A percentile compares a stretch with the other conserved stretches of the same genome.
phyloP scores from a whole-genome alignment of 768 basidiomycete genomes.

The Stropharia rugosoannulata region DNA sequence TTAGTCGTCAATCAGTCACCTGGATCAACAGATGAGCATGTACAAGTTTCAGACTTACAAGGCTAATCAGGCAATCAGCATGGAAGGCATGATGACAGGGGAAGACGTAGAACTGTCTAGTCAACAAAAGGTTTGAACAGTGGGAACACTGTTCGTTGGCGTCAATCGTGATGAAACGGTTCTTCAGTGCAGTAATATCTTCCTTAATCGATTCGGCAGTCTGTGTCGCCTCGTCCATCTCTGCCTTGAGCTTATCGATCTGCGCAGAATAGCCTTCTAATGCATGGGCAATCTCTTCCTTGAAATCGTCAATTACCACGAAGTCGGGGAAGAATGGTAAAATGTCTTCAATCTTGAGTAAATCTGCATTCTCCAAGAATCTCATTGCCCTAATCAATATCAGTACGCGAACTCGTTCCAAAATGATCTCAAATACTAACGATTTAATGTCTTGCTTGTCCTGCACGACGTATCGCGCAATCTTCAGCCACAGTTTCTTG shows the following conservation, averaged over 20 bases:
- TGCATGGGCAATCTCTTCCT: constrained; percentile 96
- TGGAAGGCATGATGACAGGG: constrained; percentile 98
- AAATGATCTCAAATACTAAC: constrained; percentile 55
- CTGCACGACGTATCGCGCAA: constrained; percentile 97
- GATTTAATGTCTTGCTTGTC: constrained; percentile 98
- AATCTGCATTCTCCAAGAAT: constrained; percentile 90
- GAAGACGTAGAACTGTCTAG: constrained; percentile 96
- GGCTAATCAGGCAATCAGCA: constrained; percentile 91
- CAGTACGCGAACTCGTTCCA: not conserved
- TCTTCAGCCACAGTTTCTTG: constrained; percentile 97
- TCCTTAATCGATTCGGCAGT: constrained; percentile 92
- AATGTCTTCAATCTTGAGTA: constrained; percentile 98
- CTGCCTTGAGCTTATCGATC: constrained; percentile 84
- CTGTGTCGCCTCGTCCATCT: constrained; percentile 95
- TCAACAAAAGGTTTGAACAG: constrained; percentile 75
- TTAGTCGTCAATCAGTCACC: constrained; percentile 9
- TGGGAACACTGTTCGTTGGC: constrained; percentile 82
- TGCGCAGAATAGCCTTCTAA: constrained; percentile 92
- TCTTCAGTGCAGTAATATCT: constrained; percentile 82
- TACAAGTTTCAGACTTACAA: constrained; percentile 55
- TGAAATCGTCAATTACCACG: constrained; percentile 98
- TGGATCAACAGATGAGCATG: not conserved
- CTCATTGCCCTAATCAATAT: constrained; percentile 77
- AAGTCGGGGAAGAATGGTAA: constrained; percentile 99
- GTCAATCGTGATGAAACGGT: constrained; percentile 91